Evolutionary conservation across 129 eudicot genomes (phyloP).

Genomic region (Calendula officinalis): DNA sequence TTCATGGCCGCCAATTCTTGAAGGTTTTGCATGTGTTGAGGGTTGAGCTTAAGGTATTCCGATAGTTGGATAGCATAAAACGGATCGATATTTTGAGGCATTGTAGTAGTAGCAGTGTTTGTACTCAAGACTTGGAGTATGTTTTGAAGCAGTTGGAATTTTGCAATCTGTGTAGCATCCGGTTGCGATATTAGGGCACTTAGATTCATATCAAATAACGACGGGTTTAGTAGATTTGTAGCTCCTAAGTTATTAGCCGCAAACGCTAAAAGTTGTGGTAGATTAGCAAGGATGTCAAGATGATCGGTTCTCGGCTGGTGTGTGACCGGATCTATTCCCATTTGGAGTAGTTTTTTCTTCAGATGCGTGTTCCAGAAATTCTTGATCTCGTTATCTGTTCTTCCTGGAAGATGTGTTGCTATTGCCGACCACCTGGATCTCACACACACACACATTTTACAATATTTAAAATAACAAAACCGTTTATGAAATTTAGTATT

Average conservation of each 20-base stretch:
- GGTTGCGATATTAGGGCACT: slow-evolving; percentile 18
- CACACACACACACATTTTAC: background rate
- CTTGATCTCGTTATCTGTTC: slow-evolving; percentile 59
- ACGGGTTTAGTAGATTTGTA: slow-evolving; percentile 16
- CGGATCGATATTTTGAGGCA: slow-evolving; percentile 21
- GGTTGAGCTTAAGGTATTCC: slow-evolving; percentile 22
- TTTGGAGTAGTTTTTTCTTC: slow-evolving; percentile 55
- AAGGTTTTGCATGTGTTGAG: slow-evolving; percentile 27
- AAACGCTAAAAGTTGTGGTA: slow-evolving; percentile 43
- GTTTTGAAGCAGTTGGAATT: slow-evolving; percentile 30
- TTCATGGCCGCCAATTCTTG: slow-evolving; percentile 25
- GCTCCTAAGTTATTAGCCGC: slow-evolving; percentile 27
- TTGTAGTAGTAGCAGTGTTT: slow-evolving; percentile 11
- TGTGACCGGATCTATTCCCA: slow-evolving; percentile 60
- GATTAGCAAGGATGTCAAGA: slow-evolving; percentile 45
- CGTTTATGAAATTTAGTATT: background rate
- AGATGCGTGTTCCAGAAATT: slow-evolving; percentile 57
- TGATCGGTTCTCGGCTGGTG: slow-evolving; percentile 56
- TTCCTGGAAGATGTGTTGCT: slow-evolving; percentile 51
- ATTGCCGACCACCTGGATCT: slow-evolving; percentile 53
- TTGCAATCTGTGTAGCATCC: slow-evolving; percentile 26
- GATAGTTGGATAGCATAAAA: slow-evolving; percentile 24
- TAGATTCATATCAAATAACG: slow-evolving; percentile 21
- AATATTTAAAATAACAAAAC: background rate
- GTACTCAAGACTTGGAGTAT: slow-evolving; percentile 33